Evolutionary conservation across 352 stramenopile species (phyloP).

Genomic region (Phytophthora pisi): DNA sequence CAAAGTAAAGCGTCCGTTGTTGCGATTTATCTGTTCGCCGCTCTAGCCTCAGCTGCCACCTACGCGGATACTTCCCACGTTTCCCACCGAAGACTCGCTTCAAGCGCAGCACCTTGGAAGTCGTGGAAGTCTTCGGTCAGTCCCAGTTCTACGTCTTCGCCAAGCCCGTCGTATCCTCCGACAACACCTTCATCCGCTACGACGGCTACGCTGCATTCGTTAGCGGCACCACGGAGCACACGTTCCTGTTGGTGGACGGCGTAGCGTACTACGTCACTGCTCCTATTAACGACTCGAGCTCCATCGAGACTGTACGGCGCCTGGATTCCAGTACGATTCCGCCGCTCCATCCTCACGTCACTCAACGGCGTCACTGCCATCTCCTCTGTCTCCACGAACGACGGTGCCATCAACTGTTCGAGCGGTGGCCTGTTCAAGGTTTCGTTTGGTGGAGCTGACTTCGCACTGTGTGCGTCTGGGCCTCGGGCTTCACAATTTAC

Average conservation of each 20-base stretch:
- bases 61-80: not conserved
- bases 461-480: constrained; percentile 17
- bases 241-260: constrained; percentile 25
- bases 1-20: no score
- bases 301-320: not conserved
- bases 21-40: no score
- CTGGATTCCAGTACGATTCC: constrained; percentile 5
- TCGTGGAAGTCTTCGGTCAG: constrained; percentile 30
- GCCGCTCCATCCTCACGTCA: constrained; percentile 11
- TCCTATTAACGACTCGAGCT: constrained; percentile 1
- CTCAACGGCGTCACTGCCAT: constrained; percentile 15
- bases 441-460: constrained; percentile 17
- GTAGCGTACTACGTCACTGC: constrained; percentile 26
- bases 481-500: constrained; percentile 9
- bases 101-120: constrained; percentile 31
- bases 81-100: not conserved
- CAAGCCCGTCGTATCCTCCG: constrained; percentile 21
- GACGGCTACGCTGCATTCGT: constrained; percentile 19
- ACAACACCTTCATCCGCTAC: constrained; percentile 23
- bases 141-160: constrained; percentile 34
- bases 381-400: not conserved
- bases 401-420: constrained; percentile 17
- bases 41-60: not conserved
- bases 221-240: constrained; percentile 21
- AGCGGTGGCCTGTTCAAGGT: constrained; percentile 21